phyloP scores from a whole-genome alignment of 1,284 basidiomycete genomes.

The Albatrellus sp. region DNA sequence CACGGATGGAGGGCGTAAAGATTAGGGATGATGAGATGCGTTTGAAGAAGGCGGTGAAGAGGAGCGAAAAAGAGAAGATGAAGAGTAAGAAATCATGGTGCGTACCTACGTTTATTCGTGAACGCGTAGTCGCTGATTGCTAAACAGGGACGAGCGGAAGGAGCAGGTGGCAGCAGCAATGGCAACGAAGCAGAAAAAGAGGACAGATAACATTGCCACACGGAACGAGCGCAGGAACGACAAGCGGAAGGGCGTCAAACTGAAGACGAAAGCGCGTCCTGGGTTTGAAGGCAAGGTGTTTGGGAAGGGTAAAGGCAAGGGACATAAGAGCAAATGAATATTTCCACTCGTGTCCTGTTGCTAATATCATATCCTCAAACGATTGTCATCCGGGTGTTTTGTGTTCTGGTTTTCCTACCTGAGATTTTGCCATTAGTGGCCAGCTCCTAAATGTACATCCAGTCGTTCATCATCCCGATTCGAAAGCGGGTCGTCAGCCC shows the following conservation, averaged over 20 bases:
- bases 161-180: constrained; percentile 59
- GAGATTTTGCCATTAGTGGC: too few relatives aligned
- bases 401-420: too few relatives aligned
- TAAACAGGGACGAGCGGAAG: constrained; percentile 71
- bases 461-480: too few relatives aligned
- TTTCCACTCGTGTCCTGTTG: too few relatives aligned
- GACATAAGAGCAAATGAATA: background rate
- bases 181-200: constrained; percentile 79
- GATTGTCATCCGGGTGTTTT: too few relatives aligned
- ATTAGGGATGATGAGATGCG: constrained; percentile 72
- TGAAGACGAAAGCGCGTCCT: constrained; percentile 56
- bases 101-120: constrained; percentile 17
- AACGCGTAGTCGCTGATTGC: constrained; percentile 1
- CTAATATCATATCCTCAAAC: too few relatives aligned
- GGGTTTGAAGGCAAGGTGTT: constrained; percentile 77
- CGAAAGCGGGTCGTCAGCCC: too few relatives aligned
- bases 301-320: constrained; percentile 39
- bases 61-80: constrained; percentile 77
- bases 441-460: too few relatives aligned
- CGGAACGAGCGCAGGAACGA: constrained; percentile 71
- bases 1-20: constrained; percentile 77
- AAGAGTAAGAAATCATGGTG: constrained; percentile 81
- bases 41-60: constrained; percentile 83
- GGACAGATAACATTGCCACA: constrained; percentile 77
- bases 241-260: constrained; percentile 52